Evolutionary conservation across 371 early-diverging fungal genomes (phyloP).

Genomic region (Mucor mucedo): DNA sequence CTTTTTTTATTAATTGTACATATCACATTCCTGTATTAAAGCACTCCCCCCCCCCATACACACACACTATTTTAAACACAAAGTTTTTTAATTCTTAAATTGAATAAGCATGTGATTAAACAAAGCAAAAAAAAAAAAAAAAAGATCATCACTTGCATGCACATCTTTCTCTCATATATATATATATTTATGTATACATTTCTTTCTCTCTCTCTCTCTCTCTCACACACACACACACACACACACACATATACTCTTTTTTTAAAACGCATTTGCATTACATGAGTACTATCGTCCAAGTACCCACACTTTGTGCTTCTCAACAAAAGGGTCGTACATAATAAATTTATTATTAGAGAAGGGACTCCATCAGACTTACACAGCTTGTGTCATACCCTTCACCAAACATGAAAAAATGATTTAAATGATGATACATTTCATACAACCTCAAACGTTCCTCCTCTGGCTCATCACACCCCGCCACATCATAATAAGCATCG

Average conservation of each 20-base stretch:
- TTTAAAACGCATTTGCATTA: too few relatives aligned
- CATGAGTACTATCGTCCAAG: too few relatives aligned
- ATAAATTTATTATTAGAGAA: slow-evolving; percentile 13
- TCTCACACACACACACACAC: too few relatives aligned
- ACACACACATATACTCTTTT: too few relatives aligned
- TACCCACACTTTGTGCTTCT: too few relatives aligned
- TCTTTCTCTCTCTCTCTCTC: too few relatives aligned
- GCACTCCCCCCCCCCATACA: too few relatives aligned
- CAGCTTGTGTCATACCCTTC: slow-evolving; percentile 31
- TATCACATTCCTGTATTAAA: slow-evolving; percentile 1
- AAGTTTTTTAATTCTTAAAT: neutral
- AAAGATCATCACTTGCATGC: neutral
- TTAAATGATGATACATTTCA: slow-evolving; percentile 42
- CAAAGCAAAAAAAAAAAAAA: neutral
- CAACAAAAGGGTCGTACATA: too few relatives aligned
- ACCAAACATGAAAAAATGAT: slow-evolving; percentile 47
- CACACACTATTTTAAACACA: neutral
- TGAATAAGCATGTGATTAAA: too few relatives aligned
- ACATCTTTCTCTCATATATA: neutral
- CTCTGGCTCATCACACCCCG: neutral
- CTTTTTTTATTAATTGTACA: slow-evolving; percentile 2
- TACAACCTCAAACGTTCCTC: slow-evolving; percentile 27
- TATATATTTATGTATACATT: too few relatives aligned
- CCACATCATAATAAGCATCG: slow-evolving; percentile 14
- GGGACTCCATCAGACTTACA: slow-evolving; percentile 26